Evolutionary conservation across 2,329 filamentous ascomycete species (phyloP).

Genomic region (Periglandula ipomoeae): DNA sequence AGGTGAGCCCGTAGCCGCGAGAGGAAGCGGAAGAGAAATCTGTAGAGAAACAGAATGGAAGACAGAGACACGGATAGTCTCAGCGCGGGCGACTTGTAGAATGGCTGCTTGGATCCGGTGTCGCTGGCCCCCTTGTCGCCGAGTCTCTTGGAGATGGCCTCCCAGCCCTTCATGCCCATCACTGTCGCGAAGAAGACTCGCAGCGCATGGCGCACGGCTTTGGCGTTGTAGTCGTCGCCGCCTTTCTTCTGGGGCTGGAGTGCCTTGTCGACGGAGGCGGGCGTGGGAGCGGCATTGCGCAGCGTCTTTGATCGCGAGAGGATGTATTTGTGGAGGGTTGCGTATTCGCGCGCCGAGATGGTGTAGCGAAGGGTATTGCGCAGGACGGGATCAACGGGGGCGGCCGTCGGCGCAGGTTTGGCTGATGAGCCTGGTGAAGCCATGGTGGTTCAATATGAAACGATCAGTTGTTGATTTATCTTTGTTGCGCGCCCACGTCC

Average conservation of each 20-base stretch:
- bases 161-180: conserved; percentile 54
- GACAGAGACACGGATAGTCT: conserved; percentile 77
- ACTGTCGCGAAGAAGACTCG: conserved; percentile 60
- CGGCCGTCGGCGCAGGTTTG: conserved; percentile 11
- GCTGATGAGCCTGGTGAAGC: neutral
- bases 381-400: conserved; percentile 56
- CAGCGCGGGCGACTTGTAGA: conserved; percentile 59
- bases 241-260: conserved; percentile 25
- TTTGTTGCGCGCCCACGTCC: too few species aligned
- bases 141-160: conserved; percentile 39
- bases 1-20: conserved; percentile 68
- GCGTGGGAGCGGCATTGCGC: conserved; percentile 44
- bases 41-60: conserved; percentile 77
- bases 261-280: conserved; percentile 40
- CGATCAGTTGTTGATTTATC: too few species aligned
- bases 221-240: conserved; percentile 58
- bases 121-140: conserved; percentile 27
- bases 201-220: conserved; percentile 60
- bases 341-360: conserved; percentile 77
- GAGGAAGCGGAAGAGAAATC: conserved; percentile 85
- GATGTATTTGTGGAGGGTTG: conserved; percentile 72
- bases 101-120: conserved; percentile 34
- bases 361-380: conserved; percentile 84
- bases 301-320: conserved; percentile 60
- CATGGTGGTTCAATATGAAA: too few species aligned